These are phyloP conservation scores for Xanthoconium purpureum DNA, from an alignment of 768 basidiomycete genomes.

Conservation along the genomic window DNA sequence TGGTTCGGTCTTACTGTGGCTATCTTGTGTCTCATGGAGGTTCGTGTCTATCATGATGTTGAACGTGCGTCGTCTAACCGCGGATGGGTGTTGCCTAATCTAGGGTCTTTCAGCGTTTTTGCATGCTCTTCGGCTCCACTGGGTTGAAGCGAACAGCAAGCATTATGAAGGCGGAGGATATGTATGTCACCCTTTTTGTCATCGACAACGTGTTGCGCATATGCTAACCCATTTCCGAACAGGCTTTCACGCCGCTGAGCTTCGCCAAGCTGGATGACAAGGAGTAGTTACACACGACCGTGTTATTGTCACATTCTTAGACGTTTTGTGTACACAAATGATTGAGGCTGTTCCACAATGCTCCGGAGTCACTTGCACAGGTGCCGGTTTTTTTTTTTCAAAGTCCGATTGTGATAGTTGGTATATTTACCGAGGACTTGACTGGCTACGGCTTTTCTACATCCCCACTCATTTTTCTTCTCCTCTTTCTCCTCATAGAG, in stretches of 20 bases:
- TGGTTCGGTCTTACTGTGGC: conserved; percentile 80
- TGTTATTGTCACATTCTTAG: conserved; percentile 18
- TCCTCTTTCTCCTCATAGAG: conserved; percentile 32
- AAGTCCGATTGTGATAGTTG: conserved; percentile 27
- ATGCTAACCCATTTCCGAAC: conserved; percentile 26
- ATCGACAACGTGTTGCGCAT: conserved; percentile 23
- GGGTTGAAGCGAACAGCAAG: conserved; percentile 98
- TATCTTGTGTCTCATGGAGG: conserved; percentile 95
- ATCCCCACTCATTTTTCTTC: conserved; percentile 34
- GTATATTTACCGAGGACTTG: conserved; percentile 15
- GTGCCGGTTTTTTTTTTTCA: conserved; percentile 21
- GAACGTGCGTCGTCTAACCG: conserved; percentile 21
- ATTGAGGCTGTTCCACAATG: conserved; percentile 14
- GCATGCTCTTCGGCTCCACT: conserved; percentile 94
- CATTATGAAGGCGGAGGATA: conserved; percentile 89
- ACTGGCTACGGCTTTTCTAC: conserved; percentile 8
- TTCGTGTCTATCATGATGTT: conserved; percentile 37
- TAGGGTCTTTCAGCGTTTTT: conserved; percentile 94
- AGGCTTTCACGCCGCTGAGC: conserved; percentile 50
- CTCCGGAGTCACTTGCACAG: neutral
- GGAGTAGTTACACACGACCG: conserved; percentile 24
- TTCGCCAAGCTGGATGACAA: conserved; percentile 43
- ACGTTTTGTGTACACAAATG: conserved; percentile 9
- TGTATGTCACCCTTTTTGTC: conserved; percentile 48
- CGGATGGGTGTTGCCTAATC: conserved; percentile 4